Evolutionary conservation across 345 rosid species (phyloP).

Genomic region (Angophora floribunda): DNA sequence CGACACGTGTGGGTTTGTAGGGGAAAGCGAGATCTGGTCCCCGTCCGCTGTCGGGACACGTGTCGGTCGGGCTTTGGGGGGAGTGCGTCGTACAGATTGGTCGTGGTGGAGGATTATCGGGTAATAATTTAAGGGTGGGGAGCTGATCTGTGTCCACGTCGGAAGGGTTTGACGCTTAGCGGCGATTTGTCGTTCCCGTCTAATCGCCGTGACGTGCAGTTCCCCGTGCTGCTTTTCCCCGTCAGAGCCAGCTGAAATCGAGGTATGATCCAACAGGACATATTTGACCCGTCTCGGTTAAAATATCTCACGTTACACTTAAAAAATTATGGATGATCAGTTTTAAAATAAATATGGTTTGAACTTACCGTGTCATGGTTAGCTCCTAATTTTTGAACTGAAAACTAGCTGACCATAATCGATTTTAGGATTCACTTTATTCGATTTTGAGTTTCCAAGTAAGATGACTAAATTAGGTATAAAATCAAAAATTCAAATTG

Average conservation of each 20-base stretch:
- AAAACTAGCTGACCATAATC: too few relatives aligned
- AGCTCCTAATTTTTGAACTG: too few relatives aligned
- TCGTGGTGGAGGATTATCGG: not conserved
- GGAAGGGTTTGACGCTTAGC: not conserved
- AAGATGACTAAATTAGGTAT: not conserved
- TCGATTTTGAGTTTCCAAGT: fast-evolving
- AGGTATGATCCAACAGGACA: not conserved
- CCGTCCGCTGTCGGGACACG: not conserved
- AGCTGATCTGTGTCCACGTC: conserved; percentile 25
- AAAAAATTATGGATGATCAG: too few relatives aligned
- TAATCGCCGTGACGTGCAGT: not conserved
- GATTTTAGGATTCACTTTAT: not conserved
- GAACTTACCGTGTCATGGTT: too few relatives aligned
- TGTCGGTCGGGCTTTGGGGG: not conserved
- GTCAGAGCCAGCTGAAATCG: not conserved
- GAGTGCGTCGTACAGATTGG: not conserved
- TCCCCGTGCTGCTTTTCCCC: not conserved
- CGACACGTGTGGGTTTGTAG: not conserved
- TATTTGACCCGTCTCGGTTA: not conserved
- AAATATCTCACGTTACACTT: not conserved
- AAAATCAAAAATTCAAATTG: not conserved
- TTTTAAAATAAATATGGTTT: too few relatives aligned
- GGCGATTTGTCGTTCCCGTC: not conserved
- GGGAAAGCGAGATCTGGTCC: not conserved
- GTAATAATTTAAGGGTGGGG: not conserved